Conservation (phyloP, 1,139 yeast genomes). For the Hyphopichia fennica region DNA sequence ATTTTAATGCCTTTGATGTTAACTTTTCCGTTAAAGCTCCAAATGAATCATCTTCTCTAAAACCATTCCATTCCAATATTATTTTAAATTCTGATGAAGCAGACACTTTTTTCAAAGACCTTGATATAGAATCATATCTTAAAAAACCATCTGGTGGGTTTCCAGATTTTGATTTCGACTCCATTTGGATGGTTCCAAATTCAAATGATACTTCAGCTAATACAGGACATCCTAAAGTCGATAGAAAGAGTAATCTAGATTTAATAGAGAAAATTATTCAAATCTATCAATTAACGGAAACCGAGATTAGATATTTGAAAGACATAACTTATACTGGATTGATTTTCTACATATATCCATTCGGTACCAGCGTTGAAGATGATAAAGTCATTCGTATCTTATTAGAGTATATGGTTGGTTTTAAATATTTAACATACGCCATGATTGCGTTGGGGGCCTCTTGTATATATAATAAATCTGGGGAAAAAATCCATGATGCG, state of each 20-base stretch:
- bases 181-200: not conserved
- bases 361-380: conserved; percentile 9
- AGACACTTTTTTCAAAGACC: not conserved
- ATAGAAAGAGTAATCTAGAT: not conserved
- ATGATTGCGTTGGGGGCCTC: conserved; percentile 14
- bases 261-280: conserved; percentile 2
- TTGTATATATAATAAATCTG: conserved; percentile 10
- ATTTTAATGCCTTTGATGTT: conserved; percentile 1
- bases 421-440: conserved; percentile 15
- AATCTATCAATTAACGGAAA: conserved; percentile 1
- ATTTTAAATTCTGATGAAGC: conserved; percentile 1
- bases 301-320: conserved; percentile 8
- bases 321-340: conserved; percentile 10
- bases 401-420: conserved; percentile 13
- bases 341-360: conserved; percentile 11
- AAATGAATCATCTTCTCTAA: not conserved
- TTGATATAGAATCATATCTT: conserved; percentile 2
- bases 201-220: not conserved
- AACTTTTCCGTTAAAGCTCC: not conserved
- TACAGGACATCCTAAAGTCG: not conserved
- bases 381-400: conserved; percentile 14
- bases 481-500: conserved; percentile 10
- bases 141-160: not conserved
- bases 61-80: conserved; percentile 4
- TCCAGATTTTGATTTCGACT: not conserved